These are phyloP conservation scores for Podila minutissima DNA, from an alignment of 192 early-diverging fungal genomes.

Conservation along the genomic window DNA sequence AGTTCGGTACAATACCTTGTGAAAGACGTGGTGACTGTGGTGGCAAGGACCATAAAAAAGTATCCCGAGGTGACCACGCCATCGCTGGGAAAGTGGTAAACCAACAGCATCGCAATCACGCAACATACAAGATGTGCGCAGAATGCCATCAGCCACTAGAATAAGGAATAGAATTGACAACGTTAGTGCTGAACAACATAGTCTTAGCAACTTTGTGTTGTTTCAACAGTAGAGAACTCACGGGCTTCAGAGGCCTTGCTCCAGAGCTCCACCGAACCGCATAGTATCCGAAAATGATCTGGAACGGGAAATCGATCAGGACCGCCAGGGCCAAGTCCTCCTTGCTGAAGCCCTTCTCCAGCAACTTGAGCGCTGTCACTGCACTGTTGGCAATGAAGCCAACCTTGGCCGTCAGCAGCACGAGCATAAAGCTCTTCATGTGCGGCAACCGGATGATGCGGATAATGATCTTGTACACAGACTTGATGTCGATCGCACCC, in stretches of 20 bases:
- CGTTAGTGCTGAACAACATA: background rate
- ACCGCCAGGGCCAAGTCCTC: slow-evolving; percentile 95
- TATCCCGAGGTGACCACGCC: slow-evolving; percentile 72
- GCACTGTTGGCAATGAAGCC: slow-evolving; percentile 96
- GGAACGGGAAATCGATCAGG: slow-evolving; percentile 95
- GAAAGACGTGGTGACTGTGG: slow-evolving; percentile 87
- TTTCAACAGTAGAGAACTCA: slow-evolving; percentile 41
- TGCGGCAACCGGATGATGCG: slow-evolving; percentile 87
- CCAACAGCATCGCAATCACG: slow-evolving; percentile 84
- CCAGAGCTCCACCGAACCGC: slow-evolving; percentile 96
- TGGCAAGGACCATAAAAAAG: slow-evolving; percentile 81
- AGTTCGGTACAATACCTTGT: slow-evolving; percentile 59
- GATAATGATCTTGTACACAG: slow-evolving; percentile 89
- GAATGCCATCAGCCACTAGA: slow-evolving; percentile 89
- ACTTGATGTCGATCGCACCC: slow-evolving; percentile 66
- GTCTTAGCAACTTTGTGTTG: too few relatives aligned
- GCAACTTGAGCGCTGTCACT: slow-evolving; percentile 93
- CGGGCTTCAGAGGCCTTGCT: slow-evolving; percentile 82
- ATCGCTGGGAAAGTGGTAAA: slow-evolving; percentile 77
- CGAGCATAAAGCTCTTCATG: slow-evolving; percentile 83
- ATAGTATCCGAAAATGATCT: slow-evolving; percentile 97
- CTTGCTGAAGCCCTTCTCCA: slow-evolving; percentile 94
- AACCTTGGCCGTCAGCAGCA: slow-evolving; percentile 91
- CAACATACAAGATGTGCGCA: slow-evolving; percentile 85
- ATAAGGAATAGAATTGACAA: background rate